A percentile compares a stretch with the other conserved stretches of the same genome.
Evolutionary conservation across 179 eudicot genomes (phyloP).

Genomic region (Spergularia azorica): DNA sequence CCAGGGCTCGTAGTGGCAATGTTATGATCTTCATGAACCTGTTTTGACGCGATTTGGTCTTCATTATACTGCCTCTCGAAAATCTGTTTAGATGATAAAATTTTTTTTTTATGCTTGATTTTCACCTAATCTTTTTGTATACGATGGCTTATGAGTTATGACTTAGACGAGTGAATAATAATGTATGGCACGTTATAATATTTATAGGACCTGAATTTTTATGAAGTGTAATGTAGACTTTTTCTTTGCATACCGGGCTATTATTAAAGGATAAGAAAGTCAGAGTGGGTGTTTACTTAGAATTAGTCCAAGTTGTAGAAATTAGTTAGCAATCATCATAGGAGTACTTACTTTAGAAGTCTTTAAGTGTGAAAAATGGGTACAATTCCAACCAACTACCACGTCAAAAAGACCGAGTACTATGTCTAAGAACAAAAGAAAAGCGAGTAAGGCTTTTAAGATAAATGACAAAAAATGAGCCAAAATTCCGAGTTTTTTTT

Average conservation of each 20-base stretch:
- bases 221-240: neutral
- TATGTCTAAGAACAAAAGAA: neutral
- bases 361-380: neutral
- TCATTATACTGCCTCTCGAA: constrained; percentile 24
- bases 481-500: too few relatives aligned
- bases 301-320: constrained; percentile 6
- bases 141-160: neutral
- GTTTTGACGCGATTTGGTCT: constrained; percentile 32
- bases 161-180: neutral
- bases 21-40: constrained; percentile 44
- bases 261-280: neutral
- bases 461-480: too few relatives aligned
- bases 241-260: constrained; percentile 24
- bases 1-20: constrained; percentile 46
- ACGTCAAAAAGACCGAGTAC: neutral
- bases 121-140: neutral
- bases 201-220: neutral
- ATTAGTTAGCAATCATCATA: too few relatives aligned
- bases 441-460: constrained; percentile 6
- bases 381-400: neutral
- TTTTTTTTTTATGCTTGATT: neutral
- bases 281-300: constrained; percentile 2
- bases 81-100: neutral
- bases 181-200: neutral
- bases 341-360: too few relatives aligned